phyloP scores from a whole-genome alignment of 768 basidiomycete genomes.

The Piloderma croceum region DNA sequence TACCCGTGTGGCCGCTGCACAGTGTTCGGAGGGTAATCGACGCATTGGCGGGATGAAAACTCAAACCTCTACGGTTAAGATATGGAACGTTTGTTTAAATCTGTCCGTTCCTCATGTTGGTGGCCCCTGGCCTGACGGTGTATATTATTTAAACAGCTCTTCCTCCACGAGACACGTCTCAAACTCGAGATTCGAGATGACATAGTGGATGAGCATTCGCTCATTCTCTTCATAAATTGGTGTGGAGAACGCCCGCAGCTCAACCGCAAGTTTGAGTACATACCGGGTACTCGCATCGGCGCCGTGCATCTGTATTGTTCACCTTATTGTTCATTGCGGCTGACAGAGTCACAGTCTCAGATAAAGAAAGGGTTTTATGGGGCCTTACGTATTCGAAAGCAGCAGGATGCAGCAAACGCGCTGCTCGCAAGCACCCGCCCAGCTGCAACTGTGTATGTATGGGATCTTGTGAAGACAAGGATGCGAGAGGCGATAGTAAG shows the following conservation, averaged over 20 bases:
- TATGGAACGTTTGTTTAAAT: conserved; percentile 9
- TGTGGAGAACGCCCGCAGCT: conserved; percentile 11
- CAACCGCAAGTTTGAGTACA: conserved; percentile 10
- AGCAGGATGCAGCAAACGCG: conserved; percentile 12
- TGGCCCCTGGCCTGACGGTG: too few species aligned
- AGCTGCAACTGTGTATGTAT: conserved; percentile 13
- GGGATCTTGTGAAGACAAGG: conserved; percentile 13
- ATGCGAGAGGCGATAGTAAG: conserved; percentile 17
- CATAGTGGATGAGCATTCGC: conserved; percentile 18
- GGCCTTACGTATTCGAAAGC: conserved; percentile 14
- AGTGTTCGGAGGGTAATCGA: conserved; percentile 9
- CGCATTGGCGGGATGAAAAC: conserved; percentile 11
- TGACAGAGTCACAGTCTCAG: conserved; percentile 13
- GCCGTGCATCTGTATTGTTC: too few species aligned
- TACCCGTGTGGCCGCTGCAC: conserved; percentile 5
- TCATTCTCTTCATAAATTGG: conserved; percentile 13
- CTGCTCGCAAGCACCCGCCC: conserved; percentile 7
- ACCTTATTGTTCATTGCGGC: too few species aligned
- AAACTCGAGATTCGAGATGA: conserved; percentile 7
- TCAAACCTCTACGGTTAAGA: conserved; percentile 6
- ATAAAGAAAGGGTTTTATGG: conserved; percentile 18
- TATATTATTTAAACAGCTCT: conserved; percentile 2
- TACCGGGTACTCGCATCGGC: conserved; percentile 15
- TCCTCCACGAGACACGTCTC: neutral
- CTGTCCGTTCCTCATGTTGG: too few species aligned